Evolutionary conservation across 306 rosid genomes (phyloP), one percentile per base, ranked within the genome.

Genomic region (Bauhinia variegata): DNA sequence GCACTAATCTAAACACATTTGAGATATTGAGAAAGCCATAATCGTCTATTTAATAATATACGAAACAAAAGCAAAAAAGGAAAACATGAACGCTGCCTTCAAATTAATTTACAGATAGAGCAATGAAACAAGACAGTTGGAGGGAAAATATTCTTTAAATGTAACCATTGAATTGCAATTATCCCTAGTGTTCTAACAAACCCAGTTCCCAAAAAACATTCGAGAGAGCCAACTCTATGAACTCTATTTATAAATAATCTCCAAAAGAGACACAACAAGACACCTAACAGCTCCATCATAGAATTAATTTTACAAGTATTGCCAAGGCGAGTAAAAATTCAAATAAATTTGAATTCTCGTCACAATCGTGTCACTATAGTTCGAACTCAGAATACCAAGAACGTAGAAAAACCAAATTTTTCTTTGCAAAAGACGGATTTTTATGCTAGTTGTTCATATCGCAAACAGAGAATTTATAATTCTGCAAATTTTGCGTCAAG

Each of bases 211-310:
- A 41, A 41, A 41, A 8, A n/a, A 16, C 8, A 52, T 55, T 68
- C 14, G 31, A 9, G 50, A 71, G 32, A 72, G 52, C 4, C 58
- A 76, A 72, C 85, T 79, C 82, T 63, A 80, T 60, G 63, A 76
- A 72, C 85, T 79, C 82, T 63, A 80, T 60, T 47, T 31, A 23
- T 51, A 71, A 75, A 50, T 6, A 34, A 58, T 34, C 19, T 33
- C 49, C 18, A n/a, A 49, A 7, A n/a, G 41, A 9, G 44, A 32
- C 39, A 19, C 16, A 23, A 23, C 28, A 23, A 56, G 58, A 34
- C 7, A 75, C 56, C 55, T 8, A 43, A 42, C 16, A 66, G 13
- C 11, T 56, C 64, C 73, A 47, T 49, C 1, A 42, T 12, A 60
- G 8, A 17, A 65, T 43, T 36, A 60, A 61, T 51, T 50, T 38